These are phyloP conservation scores for Andrographis paniculata DNA, from an alignment of 305 asterid species.

Conservation along the genomic window DNA sequence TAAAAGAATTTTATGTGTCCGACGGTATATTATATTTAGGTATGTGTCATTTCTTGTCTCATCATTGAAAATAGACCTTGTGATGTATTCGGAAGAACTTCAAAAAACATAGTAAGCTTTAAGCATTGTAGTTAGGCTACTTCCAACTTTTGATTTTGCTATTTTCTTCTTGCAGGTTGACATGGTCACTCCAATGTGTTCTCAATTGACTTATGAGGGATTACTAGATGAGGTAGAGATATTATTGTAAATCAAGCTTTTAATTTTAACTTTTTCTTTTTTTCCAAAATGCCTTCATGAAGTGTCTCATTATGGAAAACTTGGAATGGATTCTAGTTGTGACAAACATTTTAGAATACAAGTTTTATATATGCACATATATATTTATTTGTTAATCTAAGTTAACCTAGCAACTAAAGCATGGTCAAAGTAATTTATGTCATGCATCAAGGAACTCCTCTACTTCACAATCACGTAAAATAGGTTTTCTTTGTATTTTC, in stretches of 20 bases:
- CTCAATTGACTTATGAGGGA: constrained; percentile 91
- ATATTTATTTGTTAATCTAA: no score
- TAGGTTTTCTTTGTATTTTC: constrained; percentile 13
- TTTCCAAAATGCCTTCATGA: not conserved
- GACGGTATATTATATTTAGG: no score
- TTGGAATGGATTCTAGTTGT: no score
- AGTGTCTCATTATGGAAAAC: no score
- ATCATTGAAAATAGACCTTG: no score
- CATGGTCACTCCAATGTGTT: constrained; percentile 96
- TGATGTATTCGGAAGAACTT: no score
- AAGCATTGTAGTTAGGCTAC: no score
- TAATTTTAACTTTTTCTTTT: constrained; percentile 7
- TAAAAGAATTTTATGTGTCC: no score
- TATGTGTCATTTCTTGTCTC: no score
- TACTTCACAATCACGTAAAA: constrained; percentile 11
- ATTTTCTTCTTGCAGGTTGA: constrained; percentile 67
- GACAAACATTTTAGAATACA: no score
- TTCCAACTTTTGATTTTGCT: constrained; percentile 1
- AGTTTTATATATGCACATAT: no score
- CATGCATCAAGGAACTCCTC: constrained; percentile 7
- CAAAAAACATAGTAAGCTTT: no score
- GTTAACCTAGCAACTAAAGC: not conserved
- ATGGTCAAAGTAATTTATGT: not conserved
- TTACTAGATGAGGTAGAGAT: constrained; percentile 77
- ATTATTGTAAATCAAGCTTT: constrained; percentile 9